Base-by-base conservation (phyloP, 2,329 filamentous ascomycete species). In the Sporothrix mexicana region DNA sequence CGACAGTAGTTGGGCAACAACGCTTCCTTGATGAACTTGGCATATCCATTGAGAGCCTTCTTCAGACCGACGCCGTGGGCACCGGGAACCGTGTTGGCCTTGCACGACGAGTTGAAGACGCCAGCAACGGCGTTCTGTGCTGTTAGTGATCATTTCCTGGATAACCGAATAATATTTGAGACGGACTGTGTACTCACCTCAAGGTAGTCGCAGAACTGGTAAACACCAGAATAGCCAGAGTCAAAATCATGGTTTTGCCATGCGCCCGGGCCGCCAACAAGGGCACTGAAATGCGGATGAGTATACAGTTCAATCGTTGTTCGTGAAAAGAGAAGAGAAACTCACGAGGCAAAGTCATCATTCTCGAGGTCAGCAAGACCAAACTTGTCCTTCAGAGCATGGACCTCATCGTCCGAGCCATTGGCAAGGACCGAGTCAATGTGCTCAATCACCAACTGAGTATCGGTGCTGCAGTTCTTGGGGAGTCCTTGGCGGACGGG, bases 171-270 rank as follows among this genome's bases (percentile, higher is more conserved):
- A 45, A n/a, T 1, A 7, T 30, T 30, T n/a, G 1, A 12, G 59
- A 23, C 12, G 36, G 25, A 4, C 4, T 4, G 8, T 2, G 55
- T 30, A 64, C 59, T n/a, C 20, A 64, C 59, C 36, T 85, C 85
- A 43, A 87, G 77, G 62, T 83, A 84, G 79, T 86, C 84, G 75
- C 85, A 86, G 78, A 85, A 87, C 73, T 83, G 77, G 77, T 74
- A 87, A 78, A 88, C 87, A 76, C 84, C 75, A 73, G 84, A 83
- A 82, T 71, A 84, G 20, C 81, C 80, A 4, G 80, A 81, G 76
- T 83, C 83, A 76, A 88, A 86, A 75, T 82, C 81, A 72, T 87
- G 86, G 3, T 78, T 80, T 77, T 90, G 88, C 87, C 88, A 90
- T 7, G 84, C 77, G 83, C 85, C 89, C 0, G 88, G 88, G 0